These are phyloP conservation scores for Cercospora zeina DNA, from an alignment of 2,329 filamentous ascomycete genomes.

Conservation along the genomic window DNA sequence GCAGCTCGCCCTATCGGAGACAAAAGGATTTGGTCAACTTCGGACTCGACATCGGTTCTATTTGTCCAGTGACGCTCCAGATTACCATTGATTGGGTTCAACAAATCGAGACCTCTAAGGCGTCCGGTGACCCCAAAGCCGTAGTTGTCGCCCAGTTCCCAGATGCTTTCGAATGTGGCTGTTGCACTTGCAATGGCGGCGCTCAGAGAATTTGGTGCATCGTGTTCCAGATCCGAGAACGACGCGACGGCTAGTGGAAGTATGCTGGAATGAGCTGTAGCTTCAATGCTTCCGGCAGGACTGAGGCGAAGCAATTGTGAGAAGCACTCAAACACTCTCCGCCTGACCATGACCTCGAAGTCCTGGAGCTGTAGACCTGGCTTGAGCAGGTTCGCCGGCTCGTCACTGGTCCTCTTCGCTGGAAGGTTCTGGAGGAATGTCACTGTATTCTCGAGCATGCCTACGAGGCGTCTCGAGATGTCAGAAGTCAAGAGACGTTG, in stretches of 20 bases:
- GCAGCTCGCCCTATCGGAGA: slow-evolving; percentile 75
- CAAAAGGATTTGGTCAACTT: slow-evolving; percentile 58
- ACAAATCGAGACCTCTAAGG: slow-evolving; percentile 71
- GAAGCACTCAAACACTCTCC: slow-evolving; percentile 92
- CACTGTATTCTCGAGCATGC: slow-evolving; percentile 93
- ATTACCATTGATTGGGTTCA: slow-evolving; percentile 66
- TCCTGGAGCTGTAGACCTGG: slow-evolving; percentile 87
- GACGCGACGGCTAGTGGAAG: slow-evolving; percentile 85
- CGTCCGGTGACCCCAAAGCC: slow-evolving; percentile 91
- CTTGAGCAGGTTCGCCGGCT: slow-evolving; percentile 77
- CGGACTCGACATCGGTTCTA: slow-evolving; percentile 61
- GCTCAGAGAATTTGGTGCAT: slow-evolving; percentile 79
- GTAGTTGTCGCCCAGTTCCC: slow-evolving; percentile 92
- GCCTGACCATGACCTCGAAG: slow-evolving; percentile 86
- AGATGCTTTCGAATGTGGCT: slow-evolving; percentile 86
- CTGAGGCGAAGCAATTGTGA: slow-evolving; percentile 86
- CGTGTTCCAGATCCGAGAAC: slow-evolving; percentile 90
- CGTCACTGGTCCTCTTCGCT: slow-evolving; percentile 79
- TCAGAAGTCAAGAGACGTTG: slow-evolving; percentile 87
- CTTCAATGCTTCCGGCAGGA: slow-evolving; percentile 79
- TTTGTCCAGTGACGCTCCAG: slow-evolving; percentile 49
- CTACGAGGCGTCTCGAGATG: slow-evolving; percentile 86
- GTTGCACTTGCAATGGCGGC: slow-evolving; percentile 88
- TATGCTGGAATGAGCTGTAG: slow-evolving; percentile 85
- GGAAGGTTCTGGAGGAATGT: slow-evolving; percentile 85